Conservation (phyloP, 345 rosid genomes). For the Brassica rapa region DNA sequence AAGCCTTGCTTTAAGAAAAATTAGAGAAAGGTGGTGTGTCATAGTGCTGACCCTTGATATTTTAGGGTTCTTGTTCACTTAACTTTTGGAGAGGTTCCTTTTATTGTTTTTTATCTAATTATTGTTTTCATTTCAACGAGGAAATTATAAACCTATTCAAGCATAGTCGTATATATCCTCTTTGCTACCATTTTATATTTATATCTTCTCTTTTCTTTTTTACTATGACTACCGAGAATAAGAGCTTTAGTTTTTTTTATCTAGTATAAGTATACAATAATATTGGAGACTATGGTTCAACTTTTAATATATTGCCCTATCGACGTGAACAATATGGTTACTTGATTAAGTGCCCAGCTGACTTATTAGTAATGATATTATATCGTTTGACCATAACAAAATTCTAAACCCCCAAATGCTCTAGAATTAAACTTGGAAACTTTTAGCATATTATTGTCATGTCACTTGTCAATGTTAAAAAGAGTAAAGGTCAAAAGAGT, state of each 20-base stretch:
- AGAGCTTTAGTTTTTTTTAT: too few relatives aligned
- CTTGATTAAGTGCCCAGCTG: background rate
- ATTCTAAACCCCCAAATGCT: conserved; percentile 12
- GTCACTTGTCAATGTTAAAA: conserved; percentile 30
- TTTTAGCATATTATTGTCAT: conserved; percentile 17
- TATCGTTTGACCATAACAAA: conserved; percentile 17
- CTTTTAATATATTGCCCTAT: background rate
- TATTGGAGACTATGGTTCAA: background rate
- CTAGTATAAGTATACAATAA: background rate
- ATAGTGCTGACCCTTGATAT: background rate
- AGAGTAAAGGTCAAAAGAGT: conserved; percentile 35
- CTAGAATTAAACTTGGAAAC: background rate
- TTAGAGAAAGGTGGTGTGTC: conserved; percentile 4
- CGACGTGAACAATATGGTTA: background rate
- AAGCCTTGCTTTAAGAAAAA: background rate
- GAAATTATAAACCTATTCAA: background rate
- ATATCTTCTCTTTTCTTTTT: background rate
- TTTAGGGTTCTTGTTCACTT: background rate
- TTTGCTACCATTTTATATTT: background rate
- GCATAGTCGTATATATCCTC: background rate
- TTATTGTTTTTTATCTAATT: background rate
- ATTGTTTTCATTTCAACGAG: too few relatives aligned
- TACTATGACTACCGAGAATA: too few relatives aligned
- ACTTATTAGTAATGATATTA: background rate
- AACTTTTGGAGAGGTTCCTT: background rate